Evolutionary conservation across 2,329 filamentous ascomycete genomes (phyloP).

Genomic region (Didymella glomerata): DNA sequence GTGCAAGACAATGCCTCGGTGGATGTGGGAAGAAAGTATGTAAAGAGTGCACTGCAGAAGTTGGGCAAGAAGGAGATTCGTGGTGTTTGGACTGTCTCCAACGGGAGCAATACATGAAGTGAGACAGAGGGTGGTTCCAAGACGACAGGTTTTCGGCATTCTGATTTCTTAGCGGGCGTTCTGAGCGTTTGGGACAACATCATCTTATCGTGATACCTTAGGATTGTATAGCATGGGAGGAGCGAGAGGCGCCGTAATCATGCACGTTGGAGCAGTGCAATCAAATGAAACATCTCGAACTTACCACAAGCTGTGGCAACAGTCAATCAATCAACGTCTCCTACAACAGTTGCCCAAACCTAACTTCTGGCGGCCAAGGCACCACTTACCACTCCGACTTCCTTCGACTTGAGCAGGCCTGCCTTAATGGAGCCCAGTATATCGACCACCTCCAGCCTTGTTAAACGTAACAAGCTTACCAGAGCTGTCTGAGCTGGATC

Average conservation of each 20-base stretch:
- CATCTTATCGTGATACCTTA: slow-evolving; percentile 3
- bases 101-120: slow-evolving; percentile 31
- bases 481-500: neutral
- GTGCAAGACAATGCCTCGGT: slow-evolving; percentile 69
- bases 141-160: neutral
- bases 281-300: neutral
- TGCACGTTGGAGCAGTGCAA: neutral
- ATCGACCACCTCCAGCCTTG: neutral
- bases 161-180: slow-evolving; percentile 20
- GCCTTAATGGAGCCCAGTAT: slow-evolving; percentile 41
- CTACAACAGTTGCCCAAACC: too few relatives aligned
- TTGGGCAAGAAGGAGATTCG: slow-evolving; percentile 69
- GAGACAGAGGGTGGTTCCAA: neutral
- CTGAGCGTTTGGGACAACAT: slow-evolving; percentile 17
- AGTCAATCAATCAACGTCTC: too few relatives aligned
- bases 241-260: neutral
- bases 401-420: slow-evolving; percentile 31
- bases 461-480: slow-evolving; percentile 20
- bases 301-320: too few relatives aligned
- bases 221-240: neutral
- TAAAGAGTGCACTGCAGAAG: slow-evolving; percentile 73
- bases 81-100: slow-evolving; percentile 69
- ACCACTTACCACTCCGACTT: slow-evolving; percentile 18
- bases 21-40: slow-evolving; percentile 64
- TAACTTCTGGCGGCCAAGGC: slow-evolving; percentile 19